Percentiles rank a stretch among this genome's conserved stretches.
These are phyloP conservation scores for Neofusicoccum laricinum DNA, from an alignment of 2,329 filamentous ascomycete species.

Conservation along the genomic window DNA sequence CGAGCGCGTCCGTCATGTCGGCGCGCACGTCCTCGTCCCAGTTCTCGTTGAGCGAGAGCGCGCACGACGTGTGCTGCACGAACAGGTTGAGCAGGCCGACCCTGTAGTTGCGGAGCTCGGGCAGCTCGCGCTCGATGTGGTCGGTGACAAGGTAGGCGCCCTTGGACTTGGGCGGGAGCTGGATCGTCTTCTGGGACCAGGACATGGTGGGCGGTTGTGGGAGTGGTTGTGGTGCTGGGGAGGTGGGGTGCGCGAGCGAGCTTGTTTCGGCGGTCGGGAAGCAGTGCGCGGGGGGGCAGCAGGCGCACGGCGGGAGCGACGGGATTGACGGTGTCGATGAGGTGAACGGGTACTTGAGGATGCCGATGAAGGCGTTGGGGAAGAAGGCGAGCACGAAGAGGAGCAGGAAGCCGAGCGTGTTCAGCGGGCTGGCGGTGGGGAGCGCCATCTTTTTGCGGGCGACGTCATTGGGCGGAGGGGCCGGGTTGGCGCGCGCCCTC, in stretches of 20 bases:
- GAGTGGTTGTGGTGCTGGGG: conserved; percentile 23
- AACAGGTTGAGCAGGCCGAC: conserved; percentile 75
- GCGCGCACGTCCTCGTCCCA: conserved; percentile 78
- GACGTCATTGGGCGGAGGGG: conserved; percentile 16
- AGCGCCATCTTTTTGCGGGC: conserved; percentile 16
- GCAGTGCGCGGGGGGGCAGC: conserved; percentile 31
- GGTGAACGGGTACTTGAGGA: conserved; percentile 35
- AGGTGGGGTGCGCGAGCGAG: conserved; percentile 25
- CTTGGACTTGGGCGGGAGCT: conserved; percentile 70
- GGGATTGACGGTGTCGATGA: conserved; percentile 22
- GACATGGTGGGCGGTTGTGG: conserved; percentile 48
- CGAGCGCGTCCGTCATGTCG: conserved; percentile 92
- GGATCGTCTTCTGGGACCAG: conserved; percentile 84
- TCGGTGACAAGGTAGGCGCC: conserved; percentile 91
- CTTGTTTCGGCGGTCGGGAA: conserved; percentile 21
- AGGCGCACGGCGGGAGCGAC: conserved; percentile 29
- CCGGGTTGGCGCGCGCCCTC: neutral
- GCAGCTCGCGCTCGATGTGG: conserved; percentile 65
- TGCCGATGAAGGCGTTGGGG: conserved; percentile 44
- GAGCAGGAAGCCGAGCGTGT: conserved; percentile 45
- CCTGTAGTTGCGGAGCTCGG: conserved; percentile 80
- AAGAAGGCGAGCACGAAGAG: conserved; percentile 53
- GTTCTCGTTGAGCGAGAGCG: conserved; percentile 91
- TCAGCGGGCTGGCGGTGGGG: conserved; percentile 31
- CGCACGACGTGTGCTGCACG: conserved; percentile 92